These are phyloP conservation scores for Ballota nigra DNA, from an alignment of 257 asterid genomes.

Conservation along the genomic window DNA sequence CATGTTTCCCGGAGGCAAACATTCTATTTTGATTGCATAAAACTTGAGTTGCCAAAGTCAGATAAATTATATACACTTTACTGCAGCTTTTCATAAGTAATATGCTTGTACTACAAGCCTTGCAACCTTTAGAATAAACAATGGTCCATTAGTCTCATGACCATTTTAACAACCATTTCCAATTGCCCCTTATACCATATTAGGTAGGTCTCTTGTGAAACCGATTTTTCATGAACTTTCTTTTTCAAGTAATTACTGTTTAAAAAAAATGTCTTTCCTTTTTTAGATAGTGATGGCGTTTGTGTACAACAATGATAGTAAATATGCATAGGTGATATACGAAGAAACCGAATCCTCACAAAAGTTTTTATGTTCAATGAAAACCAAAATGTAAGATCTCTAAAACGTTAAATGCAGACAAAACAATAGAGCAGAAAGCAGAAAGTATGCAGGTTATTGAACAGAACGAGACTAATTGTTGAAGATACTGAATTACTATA, in stretches of 20 bases:
- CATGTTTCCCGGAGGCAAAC: background rate
- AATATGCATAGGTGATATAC: no score
- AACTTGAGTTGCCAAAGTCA: constrained; percentile 5
- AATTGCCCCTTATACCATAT: background rate
- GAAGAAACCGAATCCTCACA: no score
- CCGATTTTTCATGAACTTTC: no score
- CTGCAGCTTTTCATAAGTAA: background rate
- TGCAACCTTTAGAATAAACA: background rate
- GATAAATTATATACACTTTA: background rate
- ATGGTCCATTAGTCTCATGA: background rate
- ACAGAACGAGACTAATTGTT: background rate
- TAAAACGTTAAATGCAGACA: background rate
- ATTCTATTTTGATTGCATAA: background rate
- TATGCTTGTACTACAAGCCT: background rate
- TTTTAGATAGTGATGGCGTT: no score
- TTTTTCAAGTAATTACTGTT: no score
- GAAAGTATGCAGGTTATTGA: background rate
- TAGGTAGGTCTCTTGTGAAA: no score
- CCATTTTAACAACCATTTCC: background rate
- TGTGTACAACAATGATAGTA: no score
- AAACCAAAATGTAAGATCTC: background rate
- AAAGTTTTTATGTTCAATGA: no score
- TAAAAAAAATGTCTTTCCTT: no score
- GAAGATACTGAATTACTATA: background rate
- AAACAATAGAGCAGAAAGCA: background rate